Base-by-base conservation (phyloP, 495 filamentous ascomycete species). In the Penicillium maclennaniae region DNA sequence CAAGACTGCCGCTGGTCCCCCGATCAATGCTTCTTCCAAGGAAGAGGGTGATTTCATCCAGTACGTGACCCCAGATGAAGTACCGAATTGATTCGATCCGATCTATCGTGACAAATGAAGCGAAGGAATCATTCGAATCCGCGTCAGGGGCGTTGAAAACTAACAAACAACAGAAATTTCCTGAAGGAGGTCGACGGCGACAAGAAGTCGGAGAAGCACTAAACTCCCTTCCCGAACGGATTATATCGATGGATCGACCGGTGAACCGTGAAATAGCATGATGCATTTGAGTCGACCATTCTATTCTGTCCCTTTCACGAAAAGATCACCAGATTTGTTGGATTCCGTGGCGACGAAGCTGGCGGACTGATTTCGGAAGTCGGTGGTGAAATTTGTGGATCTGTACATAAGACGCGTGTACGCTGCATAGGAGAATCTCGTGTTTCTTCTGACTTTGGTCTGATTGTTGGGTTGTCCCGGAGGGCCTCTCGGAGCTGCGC, bases 11-110 rank as follows among this genome's bases (percentile, higher is more conserved):
- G 65, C 69, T 58, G 70, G 81, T 53, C 92, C 92, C 51, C 88
- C 90, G 25, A 89, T 96, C 79, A 87, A 92, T 71, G 91, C 92
- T 41, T 75, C 77, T 53, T 92, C 84, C 76, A 86, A 89, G 67
- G 92, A 97, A 67, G 92, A 98, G 82, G 91, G 95, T 78, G 85
- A 86, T 61, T 98, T 97, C 77, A 93, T 98, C 79, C 89, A 95
- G 92, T 97, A 83, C 69, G 87, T 65, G 37, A 23, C 34, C 25
- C 23, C 5, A 5, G 7, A 17, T 8, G 17, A 41, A 26, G 23
- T n/a, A 17, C 25, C 28, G 21, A 48, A 15, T 23, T 23, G 12
- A 42, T 43, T 17, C 43, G 31, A 17, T 4, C n/a, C 43, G 31
- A 17, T 4, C n/a, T 0, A 26, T 37, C 3, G 3, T 15, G 15